Base-by-base conservation (phyloP, 2,329 filamentous ascomycete species). In the Tolypocladium sp. region DNA sequence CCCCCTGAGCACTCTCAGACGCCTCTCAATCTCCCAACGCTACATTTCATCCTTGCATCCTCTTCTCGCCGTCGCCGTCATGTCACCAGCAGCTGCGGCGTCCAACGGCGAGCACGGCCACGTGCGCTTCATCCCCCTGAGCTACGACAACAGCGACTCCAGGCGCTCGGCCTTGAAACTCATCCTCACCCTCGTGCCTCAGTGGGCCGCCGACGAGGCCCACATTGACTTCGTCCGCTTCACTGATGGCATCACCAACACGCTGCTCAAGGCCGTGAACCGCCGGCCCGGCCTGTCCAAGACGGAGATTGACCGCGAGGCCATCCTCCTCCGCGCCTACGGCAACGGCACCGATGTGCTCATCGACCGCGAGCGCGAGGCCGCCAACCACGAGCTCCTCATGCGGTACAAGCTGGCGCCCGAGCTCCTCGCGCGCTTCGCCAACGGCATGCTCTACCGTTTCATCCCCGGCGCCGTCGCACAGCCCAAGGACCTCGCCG, bases 161-260 rank as follows among this genome's bases (percentile, higher is more conserved):
- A 84, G 93, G 64, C 80, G 84, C 60, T 95, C 93, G 25, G 93
- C 92, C 57, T 80, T 90, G 62, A 83, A 83, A 63, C 84, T 99
- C 63, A 87, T 97, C 68, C 79, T 91, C 66, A 83, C 90, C 35
- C 80, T 97, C 62, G 84, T 88, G 61, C 92, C 92, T 13, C 86
- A 95, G 67, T 99, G 94, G 94, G 82, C 86, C 65, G 81, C 82
- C 55, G 78, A 83, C 41, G 85, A 87, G 64, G 89, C 90, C 59
- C 83, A 87, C 51, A 82, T 99, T 67, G 87, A 94, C 69, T 91
- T 97, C 70, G 82, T 91, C 65, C 88, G 90, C 64, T 99, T 97
- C 78, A 99, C 92, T 44, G 94, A 99, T 69, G 94, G 94, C 70
- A 99, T 97, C 76, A 99, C 94, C 65, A 99, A 99, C 76, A 97